Base-by-base conservation (phyloP, 441 rosid species). In the Omphalea diandra region DNA sequence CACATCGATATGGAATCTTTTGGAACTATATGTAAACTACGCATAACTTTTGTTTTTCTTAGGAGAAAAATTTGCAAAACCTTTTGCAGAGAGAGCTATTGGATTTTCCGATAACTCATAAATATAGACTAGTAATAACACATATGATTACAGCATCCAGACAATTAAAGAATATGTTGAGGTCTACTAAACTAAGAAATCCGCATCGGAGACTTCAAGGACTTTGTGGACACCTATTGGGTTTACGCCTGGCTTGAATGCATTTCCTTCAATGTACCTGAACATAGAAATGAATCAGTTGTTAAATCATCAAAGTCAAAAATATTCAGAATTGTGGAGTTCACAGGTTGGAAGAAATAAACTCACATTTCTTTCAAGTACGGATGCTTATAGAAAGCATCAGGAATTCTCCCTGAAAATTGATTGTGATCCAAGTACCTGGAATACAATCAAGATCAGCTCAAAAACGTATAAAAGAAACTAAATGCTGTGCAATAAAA, bases 381-480 rank as follows among this genome's bases (percentile, higher is more conserved):
- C 18, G 83, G 88, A 60, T 87, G 93, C 65, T 82, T 85, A 72
- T 90, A 90, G 54, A 90, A 85, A 54, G 85, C 85, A 53, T 85
- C 87, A 35, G 96, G 89, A 49, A 93, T 87, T 79, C 76, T 82
- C 63, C 97, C 98, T 7, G 83, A 75, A 73, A 90, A 89, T 57
- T 85, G 92, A 72, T 93, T 89, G 85, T 88, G 90, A 76, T 93
- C 96, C 81, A 91, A 75, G 85, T 91, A 87, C 84, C 94, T 87
- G 86, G 70, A 77, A 69, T 57, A 11, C 40, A 54, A 72, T 40
- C 29, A 32, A 47, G 41, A 22, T 41, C 5, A 62, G 33, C 41
- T 47, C 27, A 60, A 73, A 14, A 55, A 36, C 70, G 41, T 62
- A 11, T 9, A 17, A 3, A 40, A 27, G 14, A 47, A 60, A 43